A percentile compares a stretch with the other conserved stretches of the same genome.
These are phyloP conservation scores for Nyctanthes arbortristis DNA, from an alignment of 257 asterid genomes.

Conservation along the genomic window DNA sequence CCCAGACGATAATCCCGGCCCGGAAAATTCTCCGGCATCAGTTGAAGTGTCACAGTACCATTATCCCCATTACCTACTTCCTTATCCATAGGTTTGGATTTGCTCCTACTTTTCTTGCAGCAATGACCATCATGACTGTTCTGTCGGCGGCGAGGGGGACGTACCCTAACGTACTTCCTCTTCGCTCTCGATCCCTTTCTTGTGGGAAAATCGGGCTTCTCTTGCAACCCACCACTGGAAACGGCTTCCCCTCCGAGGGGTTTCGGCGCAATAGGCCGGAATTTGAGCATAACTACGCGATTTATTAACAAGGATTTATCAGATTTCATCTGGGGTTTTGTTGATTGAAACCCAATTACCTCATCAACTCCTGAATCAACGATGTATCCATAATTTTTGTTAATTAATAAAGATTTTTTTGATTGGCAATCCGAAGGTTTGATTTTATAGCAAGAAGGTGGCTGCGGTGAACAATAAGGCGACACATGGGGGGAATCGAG, in stretches of 20 bases:
- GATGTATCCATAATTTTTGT: too few relatives aligned
- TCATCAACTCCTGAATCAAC: conserved; percentile 11
- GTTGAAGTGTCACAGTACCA: conserved; percentile 37
- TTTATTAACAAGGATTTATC: conserved; percentile 18
- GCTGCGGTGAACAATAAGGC: conserved; percentile 22
- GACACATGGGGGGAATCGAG: conserved; percentile 29
- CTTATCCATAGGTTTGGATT: not conserved
- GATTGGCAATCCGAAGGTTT: conserved; percentile 7
- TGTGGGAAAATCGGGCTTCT: conserved; percentile 5
- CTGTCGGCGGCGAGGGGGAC: conserved; percentile 20
- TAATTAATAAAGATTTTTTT: not conserved
- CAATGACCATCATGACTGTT: too few relatives aligned
- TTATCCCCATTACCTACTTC: conserved; percentile 20
- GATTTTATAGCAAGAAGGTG: conserved; percentile 13
- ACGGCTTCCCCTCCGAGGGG: conserved; percentile 28
- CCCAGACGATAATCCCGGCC: not conserved
- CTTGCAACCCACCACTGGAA: conserved; percentile 22
- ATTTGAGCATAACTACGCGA: conserved; percentile 41
- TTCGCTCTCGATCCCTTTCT: conserved; percentile 34
- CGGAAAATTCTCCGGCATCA: conserved; percentile 33
- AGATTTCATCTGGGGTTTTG: not conserved
- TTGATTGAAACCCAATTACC: conserved; percentile 10
- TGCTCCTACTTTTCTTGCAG: conserved; percentile 9
- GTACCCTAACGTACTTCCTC: conserved; percentile 51
- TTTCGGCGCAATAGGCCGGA: conserved; percentile 64